Evolutionary conservation across 2,329 filamentous ascomycete species (phyloP), one percentile per base, ranked within the genome.

Genomic region (Venturia oleaginea): DNA sequence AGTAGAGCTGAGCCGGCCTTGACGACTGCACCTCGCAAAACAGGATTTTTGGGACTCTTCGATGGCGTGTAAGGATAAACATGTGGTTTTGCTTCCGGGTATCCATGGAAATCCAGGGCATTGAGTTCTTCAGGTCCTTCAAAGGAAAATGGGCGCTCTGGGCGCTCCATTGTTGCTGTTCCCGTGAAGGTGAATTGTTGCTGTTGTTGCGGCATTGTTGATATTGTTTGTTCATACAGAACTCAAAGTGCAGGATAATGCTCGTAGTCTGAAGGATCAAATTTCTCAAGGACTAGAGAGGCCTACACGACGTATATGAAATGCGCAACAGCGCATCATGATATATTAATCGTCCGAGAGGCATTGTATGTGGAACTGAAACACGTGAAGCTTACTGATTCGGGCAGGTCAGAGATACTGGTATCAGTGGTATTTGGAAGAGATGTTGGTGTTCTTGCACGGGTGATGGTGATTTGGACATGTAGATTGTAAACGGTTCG

Each of bases 11-110:
- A 30, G 19, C 62, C 37, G 6, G 51, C 27, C 62, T 63, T 63
- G 13, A 63, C 62, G n/a, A 42, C 27, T 30, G 51, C 19, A 15
- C 62, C 62, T 42, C 62, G 46, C 40, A 63, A 11, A 4, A 57
- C 62, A n/a, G 62, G 62, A 55, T 63, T 63, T 37, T 30, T 57
- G 11, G 62, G 62, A n/a, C 51, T 24, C 37, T 57, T 63, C 37
- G 42, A 38, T 22, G 62, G 46, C 17, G 19, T 40, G 24, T 63
- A 40, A 17, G 42, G 27, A 37, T 40, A 63, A 0, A 30, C 32
- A 30, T 40, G 34, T 63, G 46, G 48, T 57, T 63, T 63, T 10
- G 43, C 42, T 22, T 51, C 17, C 1, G 62, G 62, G 34, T 63
- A 63, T 37, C 32, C 27, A 24, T 40, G 37, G 32, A 55, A 63